Conservation (phyloP, 1,284 basidiomycete genomes). For the Wolfiporia cocos region DNA sequence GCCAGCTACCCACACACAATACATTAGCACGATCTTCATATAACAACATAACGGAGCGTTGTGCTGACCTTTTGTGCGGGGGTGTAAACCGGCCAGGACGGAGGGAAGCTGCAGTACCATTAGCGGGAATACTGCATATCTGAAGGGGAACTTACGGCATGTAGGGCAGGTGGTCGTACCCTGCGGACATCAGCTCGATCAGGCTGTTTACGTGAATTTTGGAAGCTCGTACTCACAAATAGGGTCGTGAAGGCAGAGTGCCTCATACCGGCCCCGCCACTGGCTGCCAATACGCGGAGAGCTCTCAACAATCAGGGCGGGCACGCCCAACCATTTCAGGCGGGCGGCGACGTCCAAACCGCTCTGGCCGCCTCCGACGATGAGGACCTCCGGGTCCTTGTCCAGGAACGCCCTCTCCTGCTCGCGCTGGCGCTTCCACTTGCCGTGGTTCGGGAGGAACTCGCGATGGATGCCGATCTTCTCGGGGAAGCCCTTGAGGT, state of each 20-base stretch:
- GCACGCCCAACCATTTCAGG: slow-evolving; percentile 47
- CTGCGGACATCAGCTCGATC: slow-evolving; percentile 20
- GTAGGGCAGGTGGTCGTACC: slow-evolving; percentile 55
- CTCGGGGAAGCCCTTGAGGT: slow-evolving; percentile 46
- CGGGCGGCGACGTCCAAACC: slow-evolving; percentile 57
- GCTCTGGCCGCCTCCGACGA: slow-evolving; percentile 63
- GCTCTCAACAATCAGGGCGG: slow-evolving; percentile 48
- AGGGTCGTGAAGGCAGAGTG: slow-evolving; percentile 58
- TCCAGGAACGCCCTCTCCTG: slow-evolving; percentile 36
- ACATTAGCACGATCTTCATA: neutral
- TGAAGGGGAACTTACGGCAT: slow-evolving; percentile 21
- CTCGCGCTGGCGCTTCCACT: slow-evolving; percentile 32
- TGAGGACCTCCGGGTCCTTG: slow-evolving; percentile 39
- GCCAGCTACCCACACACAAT: slow-evolving; percentile 39
- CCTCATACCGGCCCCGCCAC: slow-evolving; percentile 55
- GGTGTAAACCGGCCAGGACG: slow-evolving; percentile 56
- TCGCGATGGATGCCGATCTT: slow-evolving; percentile 32
- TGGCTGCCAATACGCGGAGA: slow-evolving; percentile 49
- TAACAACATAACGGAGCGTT: neutral
- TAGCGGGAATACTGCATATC: slow-evolving; percentile 1
- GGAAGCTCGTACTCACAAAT: slow-evolving; percentile 44
- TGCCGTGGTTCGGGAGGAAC: slow-evolving; percentile 33
- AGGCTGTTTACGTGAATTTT: too few species aligned
- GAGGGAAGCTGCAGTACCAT: slow-evolving; percentile 40
- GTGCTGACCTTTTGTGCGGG: slow-evolving; percentile 43